Evolutionary conservation across 495 filamentous ascomycete genomes (phyloP).

Genomic region (Hypoxylon cercidicola): DNA sequence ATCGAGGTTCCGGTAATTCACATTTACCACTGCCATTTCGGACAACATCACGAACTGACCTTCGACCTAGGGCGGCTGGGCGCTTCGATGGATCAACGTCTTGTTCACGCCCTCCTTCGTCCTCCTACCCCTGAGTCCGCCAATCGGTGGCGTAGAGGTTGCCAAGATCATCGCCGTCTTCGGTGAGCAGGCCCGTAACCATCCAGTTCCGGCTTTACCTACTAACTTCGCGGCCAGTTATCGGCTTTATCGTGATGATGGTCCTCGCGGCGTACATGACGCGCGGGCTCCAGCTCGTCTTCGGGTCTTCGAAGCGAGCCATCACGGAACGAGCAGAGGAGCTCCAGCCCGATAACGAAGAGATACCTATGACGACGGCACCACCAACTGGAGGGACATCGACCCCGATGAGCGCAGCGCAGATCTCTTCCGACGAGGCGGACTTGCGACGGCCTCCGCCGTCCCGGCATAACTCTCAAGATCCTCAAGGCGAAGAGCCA

Average conservation of each 20-base stretch:
- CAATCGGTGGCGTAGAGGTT: constrained; percentile 62
- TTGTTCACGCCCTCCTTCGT: constrained; percentile 67
- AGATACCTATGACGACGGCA: constrained; percentile 49
- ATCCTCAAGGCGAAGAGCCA: constrained; percentile 7
- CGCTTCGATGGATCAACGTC: constrained; percentile 65
- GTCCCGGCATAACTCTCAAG: constrained; percentile 25
- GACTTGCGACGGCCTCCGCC: constrained; percentile 26
- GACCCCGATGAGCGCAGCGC: constrained; percentile 14
- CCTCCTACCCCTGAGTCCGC: constrained; percentile 60
- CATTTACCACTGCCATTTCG: not conserved
- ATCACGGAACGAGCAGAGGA: constrained; percentile 61
- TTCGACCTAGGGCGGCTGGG: constrained; percentile 59
- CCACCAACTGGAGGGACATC: constrained; percentile 10
- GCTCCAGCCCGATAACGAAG: constrained; percentile 52
- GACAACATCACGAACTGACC: constrained; percentile 1
- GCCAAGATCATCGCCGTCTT: constrained; percentile 65
- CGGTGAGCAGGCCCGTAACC: constrained; percentile 44
- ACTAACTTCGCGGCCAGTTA: constrained; percentile 45
- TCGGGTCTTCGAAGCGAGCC: constrained; percentile 60
- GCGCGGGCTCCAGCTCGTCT: constrained; percentile 58
- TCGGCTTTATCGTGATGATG: constrained; percentile 61
- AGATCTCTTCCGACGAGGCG: constrained; percentile 24
- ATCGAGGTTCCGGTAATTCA: constrained; percentile 61
- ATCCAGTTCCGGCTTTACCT: not conserved
- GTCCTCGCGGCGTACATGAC: constrained; percentile 60